These are phyloP conservation scores for Suillus cothurnatus DNA, from an alignment of 768 basidiomycete species.

Conservation along the genomic window DNA sequence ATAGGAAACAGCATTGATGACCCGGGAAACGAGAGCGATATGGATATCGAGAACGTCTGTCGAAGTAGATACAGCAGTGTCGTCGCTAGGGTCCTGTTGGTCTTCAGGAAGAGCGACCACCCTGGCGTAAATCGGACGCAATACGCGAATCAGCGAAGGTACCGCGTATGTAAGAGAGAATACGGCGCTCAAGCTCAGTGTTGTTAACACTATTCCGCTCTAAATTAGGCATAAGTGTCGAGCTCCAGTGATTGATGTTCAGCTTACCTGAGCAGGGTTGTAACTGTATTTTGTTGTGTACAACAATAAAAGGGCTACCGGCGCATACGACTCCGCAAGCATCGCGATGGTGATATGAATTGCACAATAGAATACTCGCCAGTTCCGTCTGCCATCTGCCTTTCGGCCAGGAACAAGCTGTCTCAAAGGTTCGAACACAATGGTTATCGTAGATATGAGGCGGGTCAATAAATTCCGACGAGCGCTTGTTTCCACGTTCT, in stretches of 20 bases:
- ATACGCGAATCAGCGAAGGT: constrained; percentile 25
- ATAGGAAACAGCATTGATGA: constrained; percentile 15
- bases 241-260: neutral
- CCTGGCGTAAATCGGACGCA: constrained; percentile 29
- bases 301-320: constrained; percentile 23
- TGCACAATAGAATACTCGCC: constrained; percentile 32
- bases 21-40: constrained; percentile 23
- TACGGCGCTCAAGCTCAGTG: constrained; percentile 16
- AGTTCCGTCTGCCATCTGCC: constrained; percentile 24
- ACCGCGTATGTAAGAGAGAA: constrained; percentile 22
- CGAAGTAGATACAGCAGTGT: constrained; percentile 9
- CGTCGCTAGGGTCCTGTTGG: neutral
- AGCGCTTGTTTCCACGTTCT: neutral
- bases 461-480: neutral
- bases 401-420: constrained; percentile 22
- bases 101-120: neutral
- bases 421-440: constrained; percentile 28
- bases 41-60: constrained; percentile 34
- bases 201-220: constrained; percentile 32
- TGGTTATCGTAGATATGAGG: constrained; percentile 4
- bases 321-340: constrained; percentile 17
- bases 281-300: constrained; percentile 29
- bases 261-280: constrained; percentile 28
- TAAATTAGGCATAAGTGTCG: constrained; percentile 9
- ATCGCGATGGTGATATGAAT: constrained; percentile 26